Conservation (phyloP, 345 rosid species). For the Salix viminalis region DNA sequence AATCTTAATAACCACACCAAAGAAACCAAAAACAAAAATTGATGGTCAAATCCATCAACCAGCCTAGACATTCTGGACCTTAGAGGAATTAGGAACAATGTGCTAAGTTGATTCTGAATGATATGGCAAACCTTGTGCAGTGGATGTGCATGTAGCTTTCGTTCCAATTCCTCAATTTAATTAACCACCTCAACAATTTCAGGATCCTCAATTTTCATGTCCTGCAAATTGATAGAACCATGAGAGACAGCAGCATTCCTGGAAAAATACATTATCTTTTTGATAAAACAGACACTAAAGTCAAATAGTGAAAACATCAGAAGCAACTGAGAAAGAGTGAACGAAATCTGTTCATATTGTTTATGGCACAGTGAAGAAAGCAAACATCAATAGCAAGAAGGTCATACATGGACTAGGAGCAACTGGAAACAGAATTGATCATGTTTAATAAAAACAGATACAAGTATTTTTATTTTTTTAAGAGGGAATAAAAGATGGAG, state of each 20-base stretch:
- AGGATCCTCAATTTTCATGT: slow-evolving; percentile 90
- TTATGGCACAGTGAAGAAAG: background rate
- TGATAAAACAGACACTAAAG: background rate
- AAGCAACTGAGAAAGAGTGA: background rate
- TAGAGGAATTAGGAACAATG: background rate
- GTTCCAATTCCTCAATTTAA: slow-evolving; percentile 76
- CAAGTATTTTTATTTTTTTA: background rate
- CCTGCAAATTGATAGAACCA: slow-evolving; percentile 43
- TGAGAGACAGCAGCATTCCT: background rate
- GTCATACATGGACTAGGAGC: background rate
- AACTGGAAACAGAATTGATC: background rate
- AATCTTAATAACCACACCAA: background rate
- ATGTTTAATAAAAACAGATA: no score
- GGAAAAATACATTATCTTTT: background rate
- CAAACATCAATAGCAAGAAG: background rate
- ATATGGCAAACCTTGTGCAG: slow-evolving; percentile 64
- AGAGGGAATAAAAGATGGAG: background rate
- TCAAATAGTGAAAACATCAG: background rate
- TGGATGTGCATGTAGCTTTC: slow-evolving; percentile 79
- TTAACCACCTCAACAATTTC: slow-evolving; percentile 81
- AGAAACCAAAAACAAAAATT: background rate
- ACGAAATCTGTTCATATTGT: background rate
- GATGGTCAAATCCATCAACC: background rate
- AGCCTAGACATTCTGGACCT: background rate
- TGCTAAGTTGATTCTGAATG: background rate